Base-by-base conservation (phyloP, 2,329 filamentous ascomycete species). In the Claviceps lovelessii region DNA sequence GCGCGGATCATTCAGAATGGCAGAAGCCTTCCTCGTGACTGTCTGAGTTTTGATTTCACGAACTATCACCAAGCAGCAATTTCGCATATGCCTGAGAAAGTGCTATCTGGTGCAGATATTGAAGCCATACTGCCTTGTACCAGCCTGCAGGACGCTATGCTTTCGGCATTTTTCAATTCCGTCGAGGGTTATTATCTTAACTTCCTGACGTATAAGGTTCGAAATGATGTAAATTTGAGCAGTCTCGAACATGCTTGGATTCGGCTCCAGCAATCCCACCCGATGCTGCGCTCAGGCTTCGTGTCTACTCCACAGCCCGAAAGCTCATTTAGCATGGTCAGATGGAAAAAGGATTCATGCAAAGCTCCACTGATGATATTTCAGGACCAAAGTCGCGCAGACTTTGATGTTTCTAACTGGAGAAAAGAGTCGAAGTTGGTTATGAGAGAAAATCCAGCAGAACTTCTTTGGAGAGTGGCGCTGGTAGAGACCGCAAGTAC, bases 201-300 rank as follows among this genome's bases (percentile, higher is more conserved):
- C 62, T 81, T 81, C 56, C 70, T 89, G 42, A 72, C 74, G 23
- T 77, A 85, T 62, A 62, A 70, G 19, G 58, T 88, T 3, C 59
- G 74, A 1, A 35, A 63, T 0, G 62, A 62, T 0, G 52, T 79
- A 0, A 67, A 73, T 5, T 53, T 71, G 0, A 51, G 63, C 0
- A 64, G 61, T 0, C 58, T 93, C 8, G 68, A 67, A 5, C 53
- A 65, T 4, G 84, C 86, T 1, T 94, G 88, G 86, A 56, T 60
- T 1, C 58, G 61, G 4, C 73, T 84, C 0, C 72, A 76, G 50
- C 57, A 66, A 3, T 70, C 68, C 0, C 83, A 90, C 62, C 77
- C 83, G 4, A 90, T 95, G 66, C 73, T 97, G 6, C 80, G 89
- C 28, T 86, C 84, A 7, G 86, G 86, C 0, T 91, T 95, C 61